Evolutionary conservation across 345 rosid genomes (phyloP).

Genomic region (Durio zibethinus): DNA sequence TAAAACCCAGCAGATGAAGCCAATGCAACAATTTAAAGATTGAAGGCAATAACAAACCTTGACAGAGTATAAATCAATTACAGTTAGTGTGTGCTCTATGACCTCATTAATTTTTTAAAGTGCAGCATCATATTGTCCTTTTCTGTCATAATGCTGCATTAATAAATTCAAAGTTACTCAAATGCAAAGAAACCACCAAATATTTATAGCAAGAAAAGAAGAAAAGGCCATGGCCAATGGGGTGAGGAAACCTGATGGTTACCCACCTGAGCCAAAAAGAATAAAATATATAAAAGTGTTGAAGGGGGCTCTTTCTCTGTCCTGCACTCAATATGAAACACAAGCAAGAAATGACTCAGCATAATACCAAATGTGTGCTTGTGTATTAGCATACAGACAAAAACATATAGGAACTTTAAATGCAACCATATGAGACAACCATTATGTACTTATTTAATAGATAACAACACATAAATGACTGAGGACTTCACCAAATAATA

Average conservation of each 20-base stretch:
- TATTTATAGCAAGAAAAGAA: neutral
- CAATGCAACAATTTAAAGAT: conserved; percentile 1
- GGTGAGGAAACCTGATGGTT: neutral
- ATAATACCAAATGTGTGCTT: neutral
- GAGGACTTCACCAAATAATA: neutral
- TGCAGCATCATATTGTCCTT: conserved; percentile 75
- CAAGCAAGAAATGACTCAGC: conserved; percentile 2
- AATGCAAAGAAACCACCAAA: neutral
- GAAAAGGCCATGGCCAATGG: neutral
- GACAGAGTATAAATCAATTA: conserved; percentile 87
- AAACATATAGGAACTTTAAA: neutral
- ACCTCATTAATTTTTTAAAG: conserved; percentile 86
- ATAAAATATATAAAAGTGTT: conserved; percentile 85
- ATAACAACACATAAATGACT: too few relatives aligned
- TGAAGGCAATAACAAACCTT: conserved; percentile 53
- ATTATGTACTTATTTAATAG: neutral
- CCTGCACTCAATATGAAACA: conserved; percentile 45
- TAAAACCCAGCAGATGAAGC: neutral
- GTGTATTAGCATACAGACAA: neutral
- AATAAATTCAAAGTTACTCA: conserved; percentile 11
- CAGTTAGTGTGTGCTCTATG: conserved; percentile 91
- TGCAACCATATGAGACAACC: neutral
- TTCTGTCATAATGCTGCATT: conserved; percentile 96
- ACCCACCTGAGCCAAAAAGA: conserved; percentile 95
- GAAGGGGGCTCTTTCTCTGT: conserved; percentile 89